Conservation (phyloP, 177 flowering plant species). For the Vitis hybrid region DNA sequence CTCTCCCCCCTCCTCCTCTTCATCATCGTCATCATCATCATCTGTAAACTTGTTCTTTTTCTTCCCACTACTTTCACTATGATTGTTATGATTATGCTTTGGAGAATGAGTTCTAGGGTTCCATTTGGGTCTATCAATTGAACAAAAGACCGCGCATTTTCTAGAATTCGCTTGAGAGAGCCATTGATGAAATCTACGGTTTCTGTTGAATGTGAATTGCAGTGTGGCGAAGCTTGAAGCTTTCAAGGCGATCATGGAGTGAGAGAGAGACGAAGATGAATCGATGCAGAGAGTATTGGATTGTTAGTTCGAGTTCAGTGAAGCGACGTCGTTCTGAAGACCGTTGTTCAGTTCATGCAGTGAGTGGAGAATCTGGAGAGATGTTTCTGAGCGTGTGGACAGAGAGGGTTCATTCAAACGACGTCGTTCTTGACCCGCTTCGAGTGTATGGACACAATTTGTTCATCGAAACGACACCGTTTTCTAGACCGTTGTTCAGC, state of each 20-base stretch:
- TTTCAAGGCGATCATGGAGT: conserved; percentile 29
- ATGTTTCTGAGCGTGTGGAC: background rate
- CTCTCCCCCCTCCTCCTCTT: conserved; percentile 21
- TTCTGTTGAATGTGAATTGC: conserved; percentile 8
- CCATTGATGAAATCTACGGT: conserved; percentile 4
- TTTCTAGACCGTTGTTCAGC: no score
- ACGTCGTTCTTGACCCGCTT: no score
- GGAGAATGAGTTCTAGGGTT: conserved; percentile 1
- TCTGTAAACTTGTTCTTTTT: background rate
- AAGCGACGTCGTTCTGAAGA: background rate
- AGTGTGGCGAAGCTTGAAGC: conserved; percentile 19
- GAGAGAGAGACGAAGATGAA: conserved; percentile 8
- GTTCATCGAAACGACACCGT: no score
- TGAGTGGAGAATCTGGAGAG: background rate
- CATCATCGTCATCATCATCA: conserved; percentile 2
- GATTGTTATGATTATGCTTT: no score
- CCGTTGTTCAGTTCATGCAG: background rate
- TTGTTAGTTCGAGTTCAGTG: background rate
- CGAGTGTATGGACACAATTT: no score
- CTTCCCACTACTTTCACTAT: background rate
- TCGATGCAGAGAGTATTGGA: background rate
- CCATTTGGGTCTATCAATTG: conserved; percentile 4
- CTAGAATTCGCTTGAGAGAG: background rate
- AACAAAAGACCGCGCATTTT: conserved; percentile 11
- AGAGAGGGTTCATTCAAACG: background rate